Percentiles rank a stretch among this genome's conserved stretches.
phyloP scores from a whole-genome alignment of 305 asterid species.

The Salvia sclarea region DNA sequence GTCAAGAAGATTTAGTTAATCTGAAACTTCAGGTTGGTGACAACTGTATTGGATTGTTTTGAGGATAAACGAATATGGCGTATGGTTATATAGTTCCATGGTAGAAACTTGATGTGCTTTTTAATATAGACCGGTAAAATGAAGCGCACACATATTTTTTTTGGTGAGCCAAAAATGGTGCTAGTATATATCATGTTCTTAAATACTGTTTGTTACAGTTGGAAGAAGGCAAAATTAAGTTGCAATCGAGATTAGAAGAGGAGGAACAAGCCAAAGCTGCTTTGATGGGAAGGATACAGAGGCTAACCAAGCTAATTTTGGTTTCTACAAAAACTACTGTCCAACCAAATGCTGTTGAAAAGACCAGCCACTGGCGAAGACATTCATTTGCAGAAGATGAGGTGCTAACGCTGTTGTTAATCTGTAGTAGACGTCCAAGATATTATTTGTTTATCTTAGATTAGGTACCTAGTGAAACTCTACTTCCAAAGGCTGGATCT shows the following conservation, averaged over 20 bases:
- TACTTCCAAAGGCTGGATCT: slow-evolving; percentile 29
- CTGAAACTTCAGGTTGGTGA: slow-evolving; percentile 74
- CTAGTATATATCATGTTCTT: slow-evolving; percentile 23
- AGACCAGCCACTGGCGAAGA: slow-evolving; percentile 58
- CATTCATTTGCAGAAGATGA: slow-evolving; percentile 92
- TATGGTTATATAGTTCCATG: slow-evolving; percentile 6
- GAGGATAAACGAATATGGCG: slow-evolving; percentile 5
- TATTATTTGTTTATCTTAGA: slow-evolving; percentile 20
- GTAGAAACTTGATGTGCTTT: slow-evolving; percentile 8
- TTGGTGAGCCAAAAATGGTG: background rate
- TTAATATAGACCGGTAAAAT: slow-evolving; percentile 11
- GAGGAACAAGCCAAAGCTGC: slow-evolving; percentile 93
- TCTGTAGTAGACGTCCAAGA: slow-evolving; percentile 22
- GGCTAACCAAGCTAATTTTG: slow-evolving; percentile 77
- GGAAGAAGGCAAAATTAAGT: slow-evolving; percentile 81
- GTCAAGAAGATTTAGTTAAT: slow-evolving; percentile 73
- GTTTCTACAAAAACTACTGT: slow-evolving; percentile 72
- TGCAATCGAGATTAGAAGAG: slow-evolving; percentile 87
- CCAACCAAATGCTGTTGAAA: slow-evolving; percentile 51
- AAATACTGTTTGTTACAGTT: slow-evolving; percentile 50
- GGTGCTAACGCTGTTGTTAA: slow-evolving; percentile 43
- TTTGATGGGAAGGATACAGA: slow-evolving; percentile 87
- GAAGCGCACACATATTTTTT: background rate
- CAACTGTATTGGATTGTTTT: slow-evolving; percentile 9
- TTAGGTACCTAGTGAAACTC: slow-evolving; percentile 8